A percentile compares a stretch with the other conserved stretches of the same genome.
Evolutionary conservation across 148 eudicot species (phyloP).

Genomic region (Polygonum maritimum): DNA sequence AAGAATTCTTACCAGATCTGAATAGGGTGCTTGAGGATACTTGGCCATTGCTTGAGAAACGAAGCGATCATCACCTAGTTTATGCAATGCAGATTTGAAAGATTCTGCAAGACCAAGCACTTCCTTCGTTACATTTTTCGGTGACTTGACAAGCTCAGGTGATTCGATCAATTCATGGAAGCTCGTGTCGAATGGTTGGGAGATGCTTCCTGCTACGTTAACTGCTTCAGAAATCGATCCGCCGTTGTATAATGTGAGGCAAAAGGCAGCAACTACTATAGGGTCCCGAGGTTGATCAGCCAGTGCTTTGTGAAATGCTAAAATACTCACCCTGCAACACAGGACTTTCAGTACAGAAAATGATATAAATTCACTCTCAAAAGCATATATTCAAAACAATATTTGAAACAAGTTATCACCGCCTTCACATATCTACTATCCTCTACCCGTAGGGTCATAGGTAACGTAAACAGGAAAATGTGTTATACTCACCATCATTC

Average conservation of each 20-base stretch:
- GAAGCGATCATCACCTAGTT: conserved; percentile 51
- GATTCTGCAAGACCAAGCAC: conserved; percentile 45
- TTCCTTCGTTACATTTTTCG: conserved; percentile 25
- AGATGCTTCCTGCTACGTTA: conserved; percentile 38
- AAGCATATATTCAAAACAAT: not conserved
- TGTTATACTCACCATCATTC: not conserved
- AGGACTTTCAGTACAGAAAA: not conserved
- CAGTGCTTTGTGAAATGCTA: conserved; percentile 78
- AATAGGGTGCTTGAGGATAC: conserved; percentile 69
- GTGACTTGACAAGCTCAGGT: conserved; percentile 14
- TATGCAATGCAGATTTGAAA: conserved; percentile 32
- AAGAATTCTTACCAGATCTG: conserved; percentile 48
- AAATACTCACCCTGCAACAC: conserved; percentile 52
- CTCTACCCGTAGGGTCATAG: not conserved
- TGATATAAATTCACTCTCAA: not conserved
- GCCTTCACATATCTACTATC: not conserved
- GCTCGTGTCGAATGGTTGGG: conserved; percentile 34
- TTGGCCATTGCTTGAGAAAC: conserved; percentile 67
- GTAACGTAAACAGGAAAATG: not conserved
- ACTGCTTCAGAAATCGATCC: conserved; percentile 69
- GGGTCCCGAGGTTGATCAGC: conserved; percentile 55
- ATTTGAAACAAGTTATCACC: not conserved
- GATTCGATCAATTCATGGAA: conserved; percentile 52
- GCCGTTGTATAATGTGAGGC: conserved; percentile 76
- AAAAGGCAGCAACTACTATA: conserved; percentile 61